phyloP scores from a whole-genome alignment of 2,329 filamentous ascomycete genomes.

The Lachnellula suecica region DNA sequence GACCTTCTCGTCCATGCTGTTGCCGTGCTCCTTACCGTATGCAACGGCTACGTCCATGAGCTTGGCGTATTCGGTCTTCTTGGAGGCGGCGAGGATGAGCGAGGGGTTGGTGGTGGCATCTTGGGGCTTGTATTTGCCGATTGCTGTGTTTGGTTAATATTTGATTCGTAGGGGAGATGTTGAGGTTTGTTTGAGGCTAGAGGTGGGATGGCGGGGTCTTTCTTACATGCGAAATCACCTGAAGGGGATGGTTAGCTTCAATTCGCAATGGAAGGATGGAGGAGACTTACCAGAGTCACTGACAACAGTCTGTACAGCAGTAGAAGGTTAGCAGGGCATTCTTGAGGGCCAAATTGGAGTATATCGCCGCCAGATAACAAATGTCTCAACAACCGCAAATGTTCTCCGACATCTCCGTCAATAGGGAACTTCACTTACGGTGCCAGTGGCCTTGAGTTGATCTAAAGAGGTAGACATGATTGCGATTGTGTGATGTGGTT shows the following conservation, averaged over 20 bases:
- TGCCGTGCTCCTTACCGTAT: slow-evolving; percentile 78
- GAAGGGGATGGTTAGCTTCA: slow-evolving; percentile 24
- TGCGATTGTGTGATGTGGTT: slow-evolving; percentile 9
- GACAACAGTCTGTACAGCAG: slow-evolving; percentile 72
- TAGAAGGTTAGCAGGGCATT: slow-evolving; percentile 17
- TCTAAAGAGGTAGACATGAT: slow-evolving; percentile 87
- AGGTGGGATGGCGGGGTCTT: slow-evolving; percentile 31
- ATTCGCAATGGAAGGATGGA: slow-evolving; percentile 4
- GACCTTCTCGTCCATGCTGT: slow-evolving; percentile 75
- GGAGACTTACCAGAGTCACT: slow-evolving; percentile 81
- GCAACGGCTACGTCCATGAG: slow-evolving; percentile 83
- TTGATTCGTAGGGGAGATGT: slow-evolving; percentile 7
- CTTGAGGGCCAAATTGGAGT: neutral
- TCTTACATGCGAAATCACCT: slow-evolving; percentile 79
- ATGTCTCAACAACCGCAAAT: slow-evolving; percentile 10
- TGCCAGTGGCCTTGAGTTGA: slow-evolving; percentile 95
- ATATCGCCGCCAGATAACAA: slow-evolving; percentile 7
- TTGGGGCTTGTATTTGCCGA: slow-evolving; percentile 99
- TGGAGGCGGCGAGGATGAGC: slow-evolving; percentile 94
- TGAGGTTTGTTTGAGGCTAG: slow-evolving; percentile 1
- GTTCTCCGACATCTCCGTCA: slow-evolving; percentile 11
- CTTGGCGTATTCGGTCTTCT: slow-evolving; percentile 94
- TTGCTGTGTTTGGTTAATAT: slow-evolving; percentile 55
- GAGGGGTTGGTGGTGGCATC: slow-evolving; percentile 99
- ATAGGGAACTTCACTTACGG: slow-evolving; percentile 62